These are phyloP conservation scores for Phaeosphaeriaceae sp. DNA, from an alignment of 2,329 filamentous ascomycete genomes.

Conservation along the genomic window DNA sequence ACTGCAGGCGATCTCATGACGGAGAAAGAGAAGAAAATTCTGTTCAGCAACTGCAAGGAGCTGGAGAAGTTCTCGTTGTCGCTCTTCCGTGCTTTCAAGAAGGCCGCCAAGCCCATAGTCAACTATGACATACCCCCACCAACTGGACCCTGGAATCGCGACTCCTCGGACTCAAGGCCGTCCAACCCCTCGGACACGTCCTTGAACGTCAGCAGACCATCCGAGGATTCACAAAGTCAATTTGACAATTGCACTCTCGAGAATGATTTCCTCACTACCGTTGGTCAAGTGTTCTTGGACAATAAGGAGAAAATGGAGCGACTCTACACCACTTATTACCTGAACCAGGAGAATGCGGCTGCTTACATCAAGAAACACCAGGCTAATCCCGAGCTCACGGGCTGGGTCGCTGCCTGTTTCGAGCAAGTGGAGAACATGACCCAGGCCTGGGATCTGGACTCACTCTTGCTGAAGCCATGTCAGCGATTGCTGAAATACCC, in stretches of 20 bases:
- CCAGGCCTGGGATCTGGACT: slow-evolving; percentile 92
- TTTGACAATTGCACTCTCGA: slow-evolving; percentile 48
- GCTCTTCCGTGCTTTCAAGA: slow-evolving; percentile 82
- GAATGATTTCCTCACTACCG: slow-evolving; percentile 65
- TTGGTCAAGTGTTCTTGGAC: slow-evolving; percentile 67
- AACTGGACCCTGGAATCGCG: slow-evolving; percentile 32
- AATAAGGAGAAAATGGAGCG: slow-evolving; percentile 68
- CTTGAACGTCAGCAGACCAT: slow-evolving; percentile 22
- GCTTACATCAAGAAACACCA: slow-evolving; percentile 66
- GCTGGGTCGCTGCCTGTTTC: slow-evolving; percentile 94
- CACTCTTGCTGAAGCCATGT: slow-evolving; percentile 95
- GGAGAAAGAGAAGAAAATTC: slow-evolving; percentile 81
- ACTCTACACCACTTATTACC: slow-evolving; percentile 70
- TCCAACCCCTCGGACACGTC: slow-evolving; percentile 25
- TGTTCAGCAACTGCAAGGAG: slow-evolving; percentile 93
- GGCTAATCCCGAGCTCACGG: slow-evolving; percentile 64
- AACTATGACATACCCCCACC: slow-evolving; percentile 51
- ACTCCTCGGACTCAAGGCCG: slow-evolving; percentile 27
- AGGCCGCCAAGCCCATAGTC: slow-evolving; percentile 81
- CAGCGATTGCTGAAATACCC: slow-evolving; percentile 95
- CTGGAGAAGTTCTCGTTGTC: slow-evolving; percentile 83
- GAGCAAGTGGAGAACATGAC: slow-evolving; percentile 92
- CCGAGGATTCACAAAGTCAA: slow-evolving; percentile 34
- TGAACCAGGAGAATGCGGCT: slow-evolving; percentile 71
- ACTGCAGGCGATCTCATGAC: slow-evolving; percentile 84